Evolutionary conservation across 2,329 filamentous ascomycete genomes (phyloP), one percentile per base, ranked within the genome.

Genomic region (Hawksworthiomyces lignivorus): DNA sequence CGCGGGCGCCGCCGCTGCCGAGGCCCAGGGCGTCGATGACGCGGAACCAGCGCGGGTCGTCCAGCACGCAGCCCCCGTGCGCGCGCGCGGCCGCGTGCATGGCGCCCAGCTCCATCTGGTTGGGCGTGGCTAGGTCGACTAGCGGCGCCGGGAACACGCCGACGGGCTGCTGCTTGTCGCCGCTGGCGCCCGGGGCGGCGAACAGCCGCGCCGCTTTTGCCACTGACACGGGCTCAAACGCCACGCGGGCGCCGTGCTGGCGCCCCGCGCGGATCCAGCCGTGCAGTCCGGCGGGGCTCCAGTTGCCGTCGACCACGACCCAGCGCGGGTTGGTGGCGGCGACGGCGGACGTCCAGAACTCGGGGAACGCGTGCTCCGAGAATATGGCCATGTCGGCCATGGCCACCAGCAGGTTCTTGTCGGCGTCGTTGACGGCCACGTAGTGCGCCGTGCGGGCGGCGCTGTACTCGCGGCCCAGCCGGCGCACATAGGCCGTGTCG

Each of bases 301-400:
- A 95, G 60, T 97, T 97, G 14, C 77, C 87, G 57, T 98, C 92
- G 8, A 94, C 71, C 6, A 94, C 80, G 21, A 92, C 69, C 78
- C 86, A 92, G 48, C 75, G 76, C n/a, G 81, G 86, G 52, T 67
- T 70, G 11, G 72, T 66, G 4, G 66, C 61, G 11, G 65, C 60
- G 7, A 87, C 63, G 21, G 76, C 66, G 1, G 77, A 70, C 37
- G 72, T 70, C 80, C 82, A 87, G 50, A 73, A 65, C 8, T 68
- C 58, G 0, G 70, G 61, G 47, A 75, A 72, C 1, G 69, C 67
- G 46, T 72, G 64, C 12, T 39, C 24, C 11, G 33, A 20, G 19
- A 95, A 76, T 52, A 95, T 90, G 42, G 72, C 76, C 88, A 97
- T 96, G 57, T 97, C 92, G 5, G 90, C 89, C 87, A 96, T 94